Conservation (phyloP, 257 asterid genomes). For the Solanum commersonii region DNA sequence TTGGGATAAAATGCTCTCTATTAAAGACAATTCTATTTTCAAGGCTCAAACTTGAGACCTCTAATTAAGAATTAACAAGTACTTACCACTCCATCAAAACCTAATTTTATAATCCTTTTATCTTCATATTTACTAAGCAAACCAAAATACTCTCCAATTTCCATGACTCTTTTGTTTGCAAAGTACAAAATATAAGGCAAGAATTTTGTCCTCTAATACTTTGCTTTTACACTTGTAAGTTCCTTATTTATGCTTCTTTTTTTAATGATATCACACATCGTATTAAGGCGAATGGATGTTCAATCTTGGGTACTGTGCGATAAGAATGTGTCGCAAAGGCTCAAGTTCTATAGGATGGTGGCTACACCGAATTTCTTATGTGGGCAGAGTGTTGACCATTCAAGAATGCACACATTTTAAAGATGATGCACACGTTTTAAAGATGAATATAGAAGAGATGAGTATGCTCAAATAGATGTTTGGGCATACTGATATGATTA, state of each 20-base stretch:
- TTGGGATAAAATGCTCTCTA: no score
- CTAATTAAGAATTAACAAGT: no score
- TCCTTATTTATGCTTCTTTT: background rate
- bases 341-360: background rate
- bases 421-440: background rate
- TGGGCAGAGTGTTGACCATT: no score
- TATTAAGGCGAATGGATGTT: background rate
- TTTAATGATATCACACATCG: background rate
- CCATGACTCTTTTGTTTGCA: background rate
- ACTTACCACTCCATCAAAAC: background rate
- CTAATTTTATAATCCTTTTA: background rate
- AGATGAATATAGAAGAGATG: background rate
- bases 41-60: background rate
- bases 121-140: background rate
- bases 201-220: background rate
- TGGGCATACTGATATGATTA: background rate
- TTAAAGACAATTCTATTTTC: no score
- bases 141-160: background rate
- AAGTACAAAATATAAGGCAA: background rate
- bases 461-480: background rate
- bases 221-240: background rate
- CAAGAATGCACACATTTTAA: background rate
- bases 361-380: background rate
- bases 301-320: background rate
- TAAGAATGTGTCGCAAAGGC: background rate